Conservation (phyloP, 306 rosid species). For the Neltuma alba region DNA sequence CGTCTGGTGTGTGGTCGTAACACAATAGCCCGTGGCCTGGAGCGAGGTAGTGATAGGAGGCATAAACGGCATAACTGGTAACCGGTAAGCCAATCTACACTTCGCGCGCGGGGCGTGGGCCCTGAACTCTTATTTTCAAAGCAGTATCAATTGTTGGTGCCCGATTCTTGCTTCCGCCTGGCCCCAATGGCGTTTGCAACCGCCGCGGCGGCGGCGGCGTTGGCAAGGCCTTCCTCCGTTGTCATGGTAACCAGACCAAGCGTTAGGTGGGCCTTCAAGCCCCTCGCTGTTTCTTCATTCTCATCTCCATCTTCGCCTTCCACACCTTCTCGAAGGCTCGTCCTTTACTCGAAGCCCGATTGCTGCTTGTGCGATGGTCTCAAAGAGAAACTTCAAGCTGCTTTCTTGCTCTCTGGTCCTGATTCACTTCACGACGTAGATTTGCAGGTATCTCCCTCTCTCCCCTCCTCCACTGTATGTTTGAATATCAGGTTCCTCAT, state of each 20-base stretch:
- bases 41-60: too few species aligned
- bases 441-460: constrained; percentile 49
- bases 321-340: constrained; percentile 53
- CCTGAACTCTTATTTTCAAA: neutral
- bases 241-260: constrained; percentile 35
- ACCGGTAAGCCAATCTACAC: neutral
- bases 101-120: neutral
- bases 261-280: constrained; percentile 41
- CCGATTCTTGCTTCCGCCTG: neutral
- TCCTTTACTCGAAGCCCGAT: constrained; percentile 90
- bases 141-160: neutral
- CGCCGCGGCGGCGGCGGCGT: constrained; percentile 31
- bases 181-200: constrained; percentile 49
- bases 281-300: constrained; percentile 44
- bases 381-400: constrained; percentile 91
- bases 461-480: too few species aligned
- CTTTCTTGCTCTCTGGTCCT: constrained; percentile 64
- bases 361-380: constrained; percentile 99
- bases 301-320: constrained; percentile 51
- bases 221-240: constrained; percentile 51
- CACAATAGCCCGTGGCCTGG: too few species aligned
- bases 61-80: neutral
- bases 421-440: constrained; percentile 73
- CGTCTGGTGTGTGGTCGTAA: too few species aligned
- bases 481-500: neutral